Base-by-base conservation (phyloP, 192 early-diverging fungal genomes). In the Geranomyces michiganensis region DNA sequence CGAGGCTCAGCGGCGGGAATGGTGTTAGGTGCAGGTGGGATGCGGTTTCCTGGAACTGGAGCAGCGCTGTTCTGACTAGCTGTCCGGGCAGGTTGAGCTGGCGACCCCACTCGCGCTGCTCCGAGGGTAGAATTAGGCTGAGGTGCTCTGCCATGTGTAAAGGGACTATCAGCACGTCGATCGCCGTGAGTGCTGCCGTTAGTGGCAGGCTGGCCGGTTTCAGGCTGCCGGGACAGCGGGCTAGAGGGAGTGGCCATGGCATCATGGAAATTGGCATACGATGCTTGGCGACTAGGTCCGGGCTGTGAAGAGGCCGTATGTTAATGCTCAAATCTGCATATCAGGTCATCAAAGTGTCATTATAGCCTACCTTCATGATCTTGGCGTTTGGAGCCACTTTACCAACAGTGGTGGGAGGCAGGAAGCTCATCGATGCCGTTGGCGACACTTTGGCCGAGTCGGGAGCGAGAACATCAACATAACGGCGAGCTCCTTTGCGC, bases 401-500 rank as follows among this genome's bases (percentile, higher is more conserved):
- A 8, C 51, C 51, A n/a, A 53, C 15, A 15, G 41, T 36, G 12
- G 58, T 32, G 4, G 68, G 41, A 9, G 68, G 68, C 12, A 70
- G 1, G 56, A 70, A 70, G 7, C 24, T 43, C 68, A 60, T 60
- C 32, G 68, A 51, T 15, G 56, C 26, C 1, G 56, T 13, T 27
- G 68, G 68, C 33, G 72, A 17, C 29, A 3, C 45, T 24, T 70
- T 74, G 17, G 24, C 43, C 13, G 63, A 41, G 46, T 75, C 65
- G 15, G 78, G 61, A 32, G 83, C 84, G 65, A 86, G 77, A 1
- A 86, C 75, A 60, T 86, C 84, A 30, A 86, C 84, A 47, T 86
- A 86, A 27, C 75, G 72, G 22, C 79, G 56, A 0, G 79, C 81
- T 9, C 78, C 76, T 10, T 79, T 70, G 9, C 77, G 56, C 49